Conservation (phyloP, 345 rosid genomes). For the Salix koriyanagi region DNA sequence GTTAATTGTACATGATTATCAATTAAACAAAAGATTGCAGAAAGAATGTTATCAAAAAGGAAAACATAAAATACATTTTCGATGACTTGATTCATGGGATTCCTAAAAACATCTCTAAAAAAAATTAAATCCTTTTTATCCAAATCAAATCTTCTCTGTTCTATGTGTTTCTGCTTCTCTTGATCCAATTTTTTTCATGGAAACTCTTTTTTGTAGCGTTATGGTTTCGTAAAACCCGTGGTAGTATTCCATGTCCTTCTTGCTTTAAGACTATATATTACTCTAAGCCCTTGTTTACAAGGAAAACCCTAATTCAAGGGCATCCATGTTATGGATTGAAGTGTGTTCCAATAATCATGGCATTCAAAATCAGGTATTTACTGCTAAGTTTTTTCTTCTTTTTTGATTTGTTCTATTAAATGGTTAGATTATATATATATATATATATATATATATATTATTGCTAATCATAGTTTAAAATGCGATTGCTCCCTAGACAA, state of each 20-base stretch:
- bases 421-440: neutral
- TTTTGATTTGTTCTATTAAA: neutral
- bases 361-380: neutral
- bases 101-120: neutral
- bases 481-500: too few relatives aligned
- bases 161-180: neutral
- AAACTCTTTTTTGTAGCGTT: neutral
- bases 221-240: neutral
- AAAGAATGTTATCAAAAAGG: neutral
- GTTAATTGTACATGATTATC: too few relatives aligned
- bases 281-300: neutral
- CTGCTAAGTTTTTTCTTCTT: neutral
- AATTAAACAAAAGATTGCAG: too few relatives aligned
- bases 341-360: slow-evolving; percentile 3
- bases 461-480: too few relatives aligned
- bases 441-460: neutral
- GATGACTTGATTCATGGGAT: neutral
- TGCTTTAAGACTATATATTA: too few relatives aligned
- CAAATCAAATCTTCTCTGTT: neutral
- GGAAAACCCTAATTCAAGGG: neutral
- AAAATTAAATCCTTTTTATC: neutral
- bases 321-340: slow-evolving; percentile 9
- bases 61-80: neutral
- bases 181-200: neutral
- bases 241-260: neutral